Conservation (phyloP, 108 stramenopile genomes). For the Nitzschia sp. region DNA sequence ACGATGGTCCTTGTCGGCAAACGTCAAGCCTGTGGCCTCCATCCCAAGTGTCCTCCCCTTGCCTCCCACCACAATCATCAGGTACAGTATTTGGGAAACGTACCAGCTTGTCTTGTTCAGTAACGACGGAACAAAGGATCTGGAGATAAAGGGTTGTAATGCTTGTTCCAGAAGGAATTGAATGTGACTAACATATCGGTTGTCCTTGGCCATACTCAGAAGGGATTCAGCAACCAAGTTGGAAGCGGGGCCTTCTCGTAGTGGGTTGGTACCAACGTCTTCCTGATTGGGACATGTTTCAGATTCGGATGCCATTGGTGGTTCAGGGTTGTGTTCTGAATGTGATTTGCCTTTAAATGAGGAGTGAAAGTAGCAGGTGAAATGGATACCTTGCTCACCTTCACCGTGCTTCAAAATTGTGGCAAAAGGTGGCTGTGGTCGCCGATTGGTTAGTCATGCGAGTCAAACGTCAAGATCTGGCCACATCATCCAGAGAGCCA, state of each 20-base stretch:
- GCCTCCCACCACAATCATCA: constrained; percentile 9
- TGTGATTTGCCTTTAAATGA: too few relatives aligned
- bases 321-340: not conserved
- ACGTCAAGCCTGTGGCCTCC: constrained; percentile 31
- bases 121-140: not conserved
- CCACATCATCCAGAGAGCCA: too few relatives aligned
- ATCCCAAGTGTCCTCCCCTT: constrained; percentile 38
- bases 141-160: constrained; percentile 2
- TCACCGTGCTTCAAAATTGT: too few relatives aligned
- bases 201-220: constrained; percentile 42
- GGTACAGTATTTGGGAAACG: constrained; percentile 27
- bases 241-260: too few relatives aligned
- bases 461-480: too few relatives aligned
- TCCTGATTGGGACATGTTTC: not conserved
- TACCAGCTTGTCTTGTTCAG: constrained; percentile 12
- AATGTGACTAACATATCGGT: constrained; percentile 35
- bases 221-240: constrained; percentile 25
- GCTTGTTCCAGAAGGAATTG: constrained; percentile 26
- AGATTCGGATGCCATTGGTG: not conserved
- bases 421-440: too few relatives aligned
- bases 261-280: too few relatives aligned
- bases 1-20: not conserved
- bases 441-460: too few relatives aligned
- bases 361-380: too few relatives aligned
- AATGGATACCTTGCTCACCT: too few relatives aligned